Percentiles rank a stretch among this genome's conserved stretches.
Conservation (phyloP, 768 basidiomycete genomes). For the Boletellus ananiceps region DNA sequence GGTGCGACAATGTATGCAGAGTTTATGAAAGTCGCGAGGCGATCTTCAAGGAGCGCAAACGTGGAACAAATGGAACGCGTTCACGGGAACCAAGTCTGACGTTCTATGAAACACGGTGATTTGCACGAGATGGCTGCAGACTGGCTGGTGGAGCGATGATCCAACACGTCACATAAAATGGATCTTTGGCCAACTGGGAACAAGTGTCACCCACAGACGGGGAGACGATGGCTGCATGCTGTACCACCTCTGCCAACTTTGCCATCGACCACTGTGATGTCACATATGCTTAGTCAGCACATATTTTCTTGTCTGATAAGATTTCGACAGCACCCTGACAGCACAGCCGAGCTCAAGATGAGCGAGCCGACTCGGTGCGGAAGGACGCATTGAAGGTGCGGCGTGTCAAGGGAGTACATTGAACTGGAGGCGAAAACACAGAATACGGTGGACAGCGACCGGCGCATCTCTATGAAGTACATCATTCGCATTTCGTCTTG, state of each 20-base stretch:
- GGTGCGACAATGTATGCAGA: conserved; percentile 3
- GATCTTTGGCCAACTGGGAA: too few relatives aligned
- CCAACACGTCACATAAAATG: too few relatives aligned
- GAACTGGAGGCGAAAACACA: conserved; percentile 5
- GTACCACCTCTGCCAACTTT: neutral
- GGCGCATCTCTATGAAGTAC: conserved; percentile 16
- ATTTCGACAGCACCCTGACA: conserved; percentile 7
- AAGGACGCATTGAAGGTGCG: neutral
- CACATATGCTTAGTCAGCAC: conserved; percentile 18
- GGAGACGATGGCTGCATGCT: neutral
- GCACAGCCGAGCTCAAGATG: neutral
- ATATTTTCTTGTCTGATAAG: conserved; percentile 21
- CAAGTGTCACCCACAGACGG: too few relatives aligned
- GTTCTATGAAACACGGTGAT: too few relatives aligned
- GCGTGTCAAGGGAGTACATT: conserved; percentile 17
- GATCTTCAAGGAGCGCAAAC: conserved; percentile 7
- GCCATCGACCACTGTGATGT: too few relatives aligned
- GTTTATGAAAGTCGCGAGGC: conserved; percentile 10
- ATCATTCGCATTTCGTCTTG: conserved; percentile 50
- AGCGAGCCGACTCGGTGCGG: too few relatives aligned
- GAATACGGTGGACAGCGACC: conserved; percentile 14
- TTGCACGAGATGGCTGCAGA: too few relatives aligned
- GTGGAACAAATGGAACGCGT: neutral
- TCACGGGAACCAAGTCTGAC: neutral
- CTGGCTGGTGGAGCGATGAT: too few relatives aligned